Evolutionary conservation across 2,329 filamentous ascomycete species (phyloP).

Genomic region (Pseudogymnoascus pannorum): DNA sequence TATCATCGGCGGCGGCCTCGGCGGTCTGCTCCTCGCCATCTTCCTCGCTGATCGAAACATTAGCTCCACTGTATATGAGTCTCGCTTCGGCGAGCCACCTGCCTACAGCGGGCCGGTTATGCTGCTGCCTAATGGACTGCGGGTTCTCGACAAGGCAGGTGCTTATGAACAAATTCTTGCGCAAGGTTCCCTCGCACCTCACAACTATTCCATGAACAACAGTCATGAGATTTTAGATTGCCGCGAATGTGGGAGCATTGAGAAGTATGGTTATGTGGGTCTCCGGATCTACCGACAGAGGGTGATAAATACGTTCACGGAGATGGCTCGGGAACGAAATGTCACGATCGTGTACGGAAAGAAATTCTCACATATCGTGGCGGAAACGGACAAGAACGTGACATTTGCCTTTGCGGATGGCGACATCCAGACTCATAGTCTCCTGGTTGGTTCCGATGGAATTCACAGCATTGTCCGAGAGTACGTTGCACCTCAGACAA

Average conservation of each 20-base stretch:
- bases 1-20: too few relatives aligned
- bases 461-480: slow-evolving; percentile 50
- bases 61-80: too few relatives aligned
- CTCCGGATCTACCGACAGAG: slow-evolving; percentile 47
- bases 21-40: too few relatives aligned
- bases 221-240: slow-evolving; percentile 30
- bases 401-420: slow-evolving; percentile 43
- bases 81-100: too few relatives aligned
- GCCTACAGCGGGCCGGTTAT: slow-evolving; percentile 52
- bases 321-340: slow-evolving; percentile 32
- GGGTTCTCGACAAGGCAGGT: slow-evolving; percentile 43
- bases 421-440: slow-evolving; percentile 30
- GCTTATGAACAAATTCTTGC: slow-evolving; percentile 39
- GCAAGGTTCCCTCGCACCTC: slow-evolving; percentile 36
- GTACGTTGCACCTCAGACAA: slow-evolving; percentile 41
- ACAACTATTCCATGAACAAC: slow-evolving; percentile 32
- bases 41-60: too few relatives aligned
- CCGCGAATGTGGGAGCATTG: slow-evolving; percentile 41
- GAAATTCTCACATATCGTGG: slow-evolving; percentile 39
- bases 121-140: slow-evolving; percentile 52
- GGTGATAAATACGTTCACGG: slow-evolving; percentile 42
- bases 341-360: slow-evolving; percentile 40
- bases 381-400: slow-evolving; percentile 35
- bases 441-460: slow-evolving; percentile 52
- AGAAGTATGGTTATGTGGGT: slow-evolving; percentile 44